Evolutionary conservation across 768 basidiomycete genomes (phyloP), one percentile per base, ranked within the genome.

Genomic region (Amanita polypyramis): DNA sequence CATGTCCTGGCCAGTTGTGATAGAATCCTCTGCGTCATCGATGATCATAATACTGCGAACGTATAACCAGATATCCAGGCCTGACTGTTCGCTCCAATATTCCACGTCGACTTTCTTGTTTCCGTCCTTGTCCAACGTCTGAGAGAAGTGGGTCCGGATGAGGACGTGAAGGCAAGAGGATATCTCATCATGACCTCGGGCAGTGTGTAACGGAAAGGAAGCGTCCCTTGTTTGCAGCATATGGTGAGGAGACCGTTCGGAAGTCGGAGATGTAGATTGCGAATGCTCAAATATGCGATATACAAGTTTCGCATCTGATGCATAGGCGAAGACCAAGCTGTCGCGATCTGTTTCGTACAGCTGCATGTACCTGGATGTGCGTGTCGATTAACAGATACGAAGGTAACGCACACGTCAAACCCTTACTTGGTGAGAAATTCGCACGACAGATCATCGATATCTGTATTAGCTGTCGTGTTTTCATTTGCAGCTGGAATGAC

Each of bases 291-390:
- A 23, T 19, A 49, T 12, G 8, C 47, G 38, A 10, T 40, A 49
- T 23, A 27, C 19, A 15, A 49, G 30, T 10, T 19, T 35, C 2
- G 47, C 47, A 35, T 49, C 39, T 2, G 38, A 39, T 27, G 47
- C 40, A 25, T 49, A 49, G 7, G 38, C 30, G 2, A 30, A 49
- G 32, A 42, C 17, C 20, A 49, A 38, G 7, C 7, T 21, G 12
- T n/a, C 30, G n/a, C 32, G 47, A 21, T 49, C 17, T 21, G 36
- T 36, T 17, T 49, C 47, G 23, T 30, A 49, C 12, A 34, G 4
- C 11, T 35, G 11, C 47, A 42, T 49, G 33, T 49, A 49, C 40
- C 47, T 48, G 14, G 25, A 11, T 17, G 12, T 19, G 25, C 3
- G 21, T n/a, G 8, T 45, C 21, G 30, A 15, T 29, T 25, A 11